Evolutionary conservation across 2,329 filamentous ascomycete species (phyloP).

Genomic region (Rutstroemia sp.): DNA sequence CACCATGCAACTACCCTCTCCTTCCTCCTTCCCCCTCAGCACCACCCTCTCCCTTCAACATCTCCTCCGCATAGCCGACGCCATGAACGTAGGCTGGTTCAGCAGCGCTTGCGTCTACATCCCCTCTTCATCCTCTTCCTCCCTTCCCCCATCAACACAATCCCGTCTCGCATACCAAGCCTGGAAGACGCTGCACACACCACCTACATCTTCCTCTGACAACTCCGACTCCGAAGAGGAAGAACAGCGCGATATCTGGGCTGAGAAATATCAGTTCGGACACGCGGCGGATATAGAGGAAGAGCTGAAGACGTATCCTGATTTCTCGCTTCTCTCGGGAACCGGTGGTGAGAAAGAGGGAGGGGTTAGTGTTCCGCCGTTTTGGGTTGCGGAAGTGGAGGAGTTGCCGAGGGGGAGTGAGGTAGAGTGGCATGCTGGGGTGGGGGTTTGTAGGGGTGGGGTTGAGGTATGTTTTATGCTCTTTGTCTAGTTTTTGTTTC

Average conservation of each 20-base stretch:
- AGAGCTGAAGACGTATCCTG: not conserved
- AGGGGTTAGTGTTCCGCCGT: slow-evolving; percentile 41
- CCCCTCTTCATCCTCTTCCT: slow-evolving; percentile 33
- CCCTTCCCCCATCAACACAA: slow-evolving; percentile 22
- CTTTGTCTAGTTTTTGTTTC: not conserved
- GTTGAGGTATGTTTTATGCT: slow-evolving; percentile 14
- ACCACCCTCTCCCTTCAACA: slow-evolving; percentile 69
- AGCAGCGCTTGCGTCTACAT: slow-evolving; percentile 70
- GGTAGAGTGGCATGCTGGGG: slow-evolving; percentile 77
- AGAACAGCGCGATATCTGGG: slow-evolving; percentile 59
- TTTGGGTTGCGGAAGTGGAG: slow-evolving; percentile 70
- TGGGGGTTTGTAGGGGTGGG: slow-evolving; percentile 41
- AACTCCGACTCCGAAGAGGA: slow-evolving; percentile 43
- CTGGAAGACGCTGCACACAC: slow-evolving; percentile 36
- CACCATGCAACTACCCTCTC: slow-evolving; percentile 57
- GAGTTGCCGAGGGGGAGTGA: slow-evolving; percentile 65
- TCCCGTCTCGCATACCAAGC: slow-evolving; percentile 37
- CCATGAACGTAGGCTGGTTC: slow-evolving; percentile 69
- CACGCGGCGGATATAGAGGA: not conserved
- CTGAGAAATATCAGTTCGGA: slow-evolving; percentile 48
- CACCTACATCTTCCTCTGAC: slow-evolving; percentile 19
- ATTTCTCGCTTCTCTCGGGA: not conserved
- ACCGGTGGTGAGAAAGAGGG: not conserved
- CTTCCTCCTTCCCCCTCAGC: not conserved
- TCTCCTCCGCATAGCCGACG: slow-evolving; percentile 72